Evolutionary conservation across 768 basidiomycete species (phyloP).

Genomic region (Infundibulicybe gibba): DNA sequence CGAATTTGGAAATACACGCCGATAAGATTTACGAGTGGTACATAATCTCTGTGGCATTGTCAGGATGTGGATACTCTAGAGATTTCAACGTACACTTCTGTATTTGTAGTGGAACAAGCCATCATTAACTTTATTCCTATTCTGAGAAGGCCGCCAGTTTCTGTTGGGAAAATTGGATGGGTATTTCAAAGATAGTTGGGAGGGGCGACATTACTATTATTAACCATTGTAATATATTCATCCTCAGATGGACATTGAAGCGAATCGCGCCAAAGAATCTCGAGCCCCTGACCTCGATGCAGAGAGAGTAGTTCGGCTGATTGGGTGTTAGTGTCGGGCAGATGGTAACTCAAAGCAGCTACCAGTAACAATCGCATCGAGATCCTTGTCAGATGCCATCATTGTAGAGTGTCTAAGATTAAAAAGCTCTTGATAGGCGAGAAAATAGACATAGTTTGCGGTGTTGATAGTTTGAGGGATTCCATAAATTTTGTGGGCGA

Average conservation of each 20-base stretch:
- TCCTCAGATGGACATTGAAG: conserved; percentile 90
- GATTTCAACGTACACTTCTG: conserved; percentile 43
- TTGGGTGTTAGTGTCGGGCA: not conserved
- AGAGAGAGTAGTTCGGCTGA: conserved; percentile 72
- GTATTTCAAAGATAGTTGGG: not conserved
- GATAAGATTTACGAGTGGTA: conserved; percentile 90
- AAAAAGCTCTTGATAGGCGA: conserved; percentile 85
- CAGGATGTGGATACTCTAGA: not conserved
- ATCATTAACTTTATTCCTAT: conserved; percentile 96
- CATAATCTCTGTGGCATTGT: conserved; percentile 61
- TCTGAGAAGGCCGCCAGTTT: conserved; percentile 91
- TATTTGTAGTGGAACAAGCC: conserved; percentile 71
- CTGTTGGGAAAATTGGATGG: conserved; percentile 32
- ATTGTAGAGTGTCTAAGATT: conserved; percentile 36
- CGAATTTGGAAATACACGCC: conserved; percentile 95
- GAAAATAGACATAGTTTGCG: conserved; percentile 96
- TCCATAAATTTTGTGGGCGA: conserved; percentile 95
- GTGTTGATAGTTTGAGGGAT: conserved; percentile 96
- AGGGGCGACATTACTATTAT: conserved; percentile 64
- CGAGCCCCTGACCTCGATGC: conserved; percentile 93
- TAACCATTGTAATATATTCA: conserved; percentile 94
- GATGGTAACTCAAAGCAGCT: conserved; percentile 9
- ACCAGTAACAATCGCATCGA: conserved; percentile 79
- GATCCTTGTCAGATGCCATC: conserved; percentile 30
- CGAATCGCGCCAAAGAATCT: conserved; percentile 92